Evolutionary conservation across 2,329 filamentous ascomycete species (phyloP).

Genomic region (Tolypocladium ophioglossoides): DNA sequence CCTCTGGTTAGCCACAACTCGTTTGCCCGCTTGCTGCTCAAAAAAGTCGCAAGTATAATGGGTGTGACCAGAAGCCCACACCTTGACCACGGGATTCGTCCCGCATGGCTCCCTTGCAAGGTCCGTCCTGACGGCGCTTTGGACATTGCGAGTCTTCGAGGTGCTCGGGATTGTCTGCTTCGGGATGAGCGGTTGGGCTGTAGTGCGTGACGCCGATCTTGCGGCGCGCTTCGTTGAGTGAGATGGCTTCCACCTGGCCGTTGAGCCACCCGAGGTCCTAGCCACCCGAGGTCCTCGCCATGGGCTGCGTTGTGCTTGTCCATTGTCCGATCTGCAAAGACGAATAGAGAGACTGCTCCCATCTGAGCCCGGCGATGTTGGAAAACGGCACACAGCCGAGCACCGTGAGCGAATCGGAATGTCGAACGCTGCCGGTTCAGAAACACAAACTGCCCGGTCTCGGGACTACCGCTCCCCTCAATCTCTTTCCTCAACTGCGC

Average conservation of each 20-base stretch:
- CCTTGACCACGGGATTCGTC: conserved; percentile 17
- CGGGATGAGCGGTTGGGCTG: background rate
- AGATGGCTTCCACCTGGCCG: background rate
- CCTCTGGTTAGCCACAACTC: conserved; percentile 21
- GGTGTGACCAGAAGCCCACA: conserved; percentile 39
- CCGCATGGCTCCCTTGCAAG: conserved; percentile 26
- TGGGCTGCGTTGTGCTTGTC: background rate
- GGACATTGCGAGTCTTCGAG: background rate
- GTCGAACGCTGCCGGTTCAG: conserved; percentile 28
- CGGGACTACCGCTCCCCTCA: conserved; percentile 8
- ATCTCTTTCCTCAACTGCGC: background rate
- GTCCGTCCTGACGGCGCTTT: conserved; percentile 29
- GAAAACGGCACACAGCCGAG: conserved; percentile 34
- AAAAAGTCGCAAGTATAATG: conserved; percentile 32
- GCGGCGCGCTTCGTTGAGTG: background rate
- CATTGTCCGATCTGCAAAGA: conserved; percentile 14
- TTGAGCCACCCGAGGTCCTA: no score
- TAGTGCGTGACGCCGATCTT: conserved; percentile 1
- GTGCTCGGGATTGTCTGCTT: background rate
- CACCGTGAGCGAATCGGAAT: conserved; percentile 23
- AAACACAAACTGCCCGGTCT: conserved; percentile 23
- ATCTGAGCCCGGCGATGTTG: conserved; percentile 16
- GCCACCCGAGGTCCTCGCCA: background rate
- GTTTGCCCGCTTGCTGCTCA: conserved; percentile 10
- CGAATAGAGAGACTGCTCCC: conserved; percentile 19